Conservation (phyloP, 176 grass and related monocot genomes). For the Urochloa ruziziensis region DNA sequence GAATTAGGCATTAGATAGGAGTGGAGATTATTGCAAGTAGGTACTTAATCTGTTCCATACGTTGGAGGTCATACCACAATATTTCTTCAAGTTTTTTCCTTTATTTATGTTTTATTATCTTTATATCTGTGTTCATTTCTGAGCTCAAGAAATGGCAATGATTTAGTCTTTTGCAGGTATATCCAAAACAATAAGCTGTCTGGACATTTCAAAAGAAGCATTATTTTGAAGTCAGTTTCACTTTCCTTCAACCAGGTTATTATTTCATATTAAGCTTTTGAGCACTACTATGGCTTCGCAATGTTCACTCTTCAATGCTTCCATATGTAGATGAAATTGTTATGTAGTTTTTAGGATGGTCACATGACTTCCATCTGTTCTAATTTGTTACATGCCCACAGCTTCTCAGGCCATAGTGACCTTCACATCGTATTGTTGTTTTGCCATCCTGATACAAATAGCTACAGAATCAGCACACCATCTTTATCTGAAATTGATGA, state of each 20-base stretch:
- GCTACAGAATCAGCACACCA: no score
- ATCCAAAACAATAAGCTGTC: slow-evolving; percentile 86
- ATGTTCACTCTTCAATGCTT: slow-evolving; percentile 9
- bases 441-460: no score
- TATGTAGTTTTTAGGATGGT: slow-evolving; percentile 15
- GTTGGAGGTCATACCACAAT: background rate
- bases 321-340: background rate
- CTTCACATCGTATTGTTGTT: slow-evolving; percentile 45
- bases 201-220: slow-evolving; percentile 65
- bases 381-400: slow-evolving; percentile 34
- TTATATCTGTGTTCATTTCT: background rate
- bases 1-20: no score
- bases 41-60: background rate
- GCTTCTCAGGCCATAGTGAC: slow-evolving; percentile 66
- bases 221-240: slow-evolving; percentile 75
- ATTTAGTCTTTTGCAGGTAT: slow-evolving; percentile 58
- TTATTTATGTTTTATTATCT: background rate
- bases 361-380: slow-evolving; percentile 12
- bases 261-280: slow-evolving; percentile 3
- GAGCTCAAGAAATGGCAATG: background rate
- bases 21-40: no score
- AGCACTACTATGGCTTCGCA: background rate
- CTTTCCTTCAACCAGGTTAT: slow-evolving; percentile 23
- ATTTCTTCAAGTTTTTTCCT: slow-evolving; percentile 5
- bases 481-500: no score